Evolutionary conservation across 768 basidiomycete species (phyloP), one percentile per base, ranked within the genome.

Genomic region (Leucocoprinus birnbaumii): DNA sequence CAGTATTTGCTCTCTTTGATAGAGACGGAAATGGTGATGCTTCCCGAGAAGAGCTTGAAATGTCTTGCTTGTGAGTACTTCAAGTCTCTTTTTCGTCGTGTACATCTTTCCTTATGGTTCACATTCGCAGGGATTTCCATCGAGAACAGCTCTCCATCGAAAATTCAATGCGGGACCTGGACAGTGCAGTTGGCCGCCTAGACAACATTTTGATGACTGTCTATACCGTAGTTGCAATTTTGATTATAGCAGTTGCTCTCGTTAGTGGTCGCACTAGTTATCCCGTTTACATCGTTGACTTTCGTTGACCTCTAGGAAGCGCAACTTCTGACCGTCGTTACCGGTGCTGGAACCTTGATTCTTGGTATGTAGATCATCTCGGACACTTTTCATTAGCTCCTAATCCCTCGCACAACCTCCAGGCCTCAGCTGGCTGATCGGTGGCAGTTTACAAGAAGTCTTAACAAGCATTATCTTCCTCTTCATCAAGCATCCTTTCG

Each of bases 401-500:
- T 31, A 19, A 25, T 10, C 53, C 60, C 53, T 62, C 24, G 35
- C 57, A 51, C 27, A 47, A 35, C 45, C 21, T 31, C n/a, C 53
- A 85, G 85, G 86, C 62, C 74, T 93, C 42, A 89, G 87, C 59
- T 94, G 91, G 91, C 82, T 94, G 53, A 91, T 95, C 61, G 94
- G 93, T 37, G 76, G 78, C 43, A 89, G 85, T 51, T 76, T 90
- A 57, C 82, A 89, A 58, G 91, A 94, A 68, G 84, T 94, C 43
- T 76, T 95, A 53, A 84, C 83, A 3, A 86, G 87, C 55, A 91
- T 94, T 67, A 93, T 95, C 64, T 95, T 97, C 80, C 76, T 97
- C 25, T 94, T 95, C 71, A 79, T 93, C 68, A 91, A 91, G 63
- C 86, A 89, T 64, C 87, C 87, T 0, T 89, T 86, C 74, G 89